phyloP scores from a whole-genome alignment of 169 alveolate species.

The Eimeria praecox region DNA sequence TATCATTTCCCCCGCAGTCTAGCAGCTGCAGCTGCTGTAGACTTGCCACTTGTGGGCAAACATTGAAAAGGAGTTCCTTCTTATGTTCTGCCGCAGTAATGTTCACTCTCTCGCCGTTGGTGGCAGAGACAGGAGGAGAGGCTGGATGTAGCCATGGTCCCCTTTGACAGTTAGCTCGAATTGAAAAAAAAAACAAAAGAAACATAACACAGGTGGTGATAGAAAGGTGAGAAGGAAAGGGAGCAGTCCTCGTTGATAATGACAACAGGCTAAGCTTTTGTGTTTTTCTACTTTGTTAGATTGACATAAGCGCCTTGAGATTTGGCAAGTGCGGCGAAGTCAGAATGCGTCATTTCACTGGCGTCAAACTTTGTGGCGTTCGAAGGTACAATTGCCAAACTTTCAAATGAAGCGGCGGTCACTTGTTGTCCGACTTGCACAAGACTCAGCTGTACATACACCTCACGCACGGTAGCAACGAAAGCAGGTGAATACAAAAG shows the following conservation, averaged over 20 bases:
- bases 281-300: neutral
- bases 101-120: no score
- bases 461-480: neutral
- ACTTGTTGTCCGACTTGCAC: slow-evolving; percentile 41
- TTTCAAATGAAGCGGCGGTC: neutral
- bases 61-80: no score
- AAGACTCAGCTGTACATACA: slow-evolving; percentile 25
- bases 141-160: neutral
- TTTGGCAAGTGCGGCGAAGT: slow-evolving; percentile 59
- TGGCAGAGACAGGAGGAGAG: no score
- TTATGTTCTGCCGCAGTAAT: no score
- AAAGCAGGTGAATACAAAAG: neutral
- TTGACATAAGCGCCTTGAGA: slow-evolving; percentile 30
- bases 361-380: slow-evolving; percentile 68
- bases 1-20: neutral
- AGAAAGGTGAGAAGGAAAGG: no score
- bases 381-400: slow-evolving; percentile 56
- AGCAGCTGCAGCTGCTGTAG: no score
- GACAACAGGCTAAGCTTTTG: no score
- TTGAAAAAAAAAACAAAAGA: no score
- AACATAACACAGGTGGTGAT: no score
- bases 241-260: no score
- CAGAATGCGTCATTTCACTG: slow-evolving; percentile 33
- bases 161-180: neutral
- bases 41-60: no score